These are phyloP conservation scores for Leccinellum rugosiceps DNA, from an alignment of 768 basidiomycete species.

Conservation along the genomic window DNA sequence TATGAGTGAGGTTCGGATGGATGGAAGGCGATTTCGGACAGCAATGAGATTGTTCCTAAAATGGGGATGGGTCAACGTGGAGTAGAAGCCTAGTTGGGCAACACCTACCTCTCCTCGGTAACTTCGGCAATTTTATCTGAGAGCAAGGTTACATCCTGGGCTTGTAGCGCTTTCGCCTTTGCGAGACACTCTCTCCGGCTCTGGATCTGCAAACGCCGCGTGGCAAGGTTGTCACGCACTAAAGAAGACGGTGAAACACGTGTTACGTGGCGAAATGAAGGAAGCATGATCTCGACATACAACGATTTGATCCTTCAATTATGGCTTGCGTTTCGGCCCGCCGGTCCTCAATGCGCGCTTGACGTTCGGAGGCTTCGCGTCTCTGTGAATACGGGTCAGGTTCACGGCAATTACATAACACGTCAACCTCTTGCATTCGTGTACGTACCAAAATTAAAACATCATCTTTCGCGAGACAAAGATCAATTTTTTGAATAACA, in stretches of 20 bases:
- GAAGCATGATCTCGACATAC: slow-evolving; percentile 38
- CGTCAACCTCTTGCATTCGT: slow-evolving; percentile 1
- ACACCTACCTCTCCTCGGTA: slow-evolving; percentile 38
- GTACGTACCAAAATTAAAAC: slow-evolving; percentile 39
- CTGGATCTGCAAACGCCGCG: slow-evolving; percentile 42
- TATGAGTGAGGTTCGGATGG: slow-evolving; percentile 61
- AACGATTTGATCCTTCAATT: slow-evolving; percentile 40
- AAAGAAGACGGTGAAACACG: slow-evolving; percentile 10
- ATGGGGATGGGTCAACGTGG: slow-evolving; percentile 13
- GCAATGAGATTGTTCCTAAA: slow-evolving; percentile 45
- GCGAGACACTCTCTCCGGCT: slow-evolving; percentile 46
- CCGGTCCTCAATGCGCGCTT: slow-evolving; percentile 52
- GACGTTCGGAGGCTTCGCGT: slow-evolving; percentile 66
- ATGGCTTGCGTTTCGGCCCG: slow-evolving; percentile 41
- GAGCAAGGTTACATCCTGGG: slow-evolving; percentile 27
- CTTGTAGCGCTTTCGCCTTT: slow-evolving; percentile 40
- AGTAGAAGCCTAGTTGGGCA: slow-evolving; percentile 1
- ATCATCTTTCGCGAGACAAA: slow-evolving; percentile 41
- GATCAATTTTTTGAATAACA: slow-evolving; percentile 47
- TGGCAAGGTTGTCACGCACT: slow-evolving; percentile 45
- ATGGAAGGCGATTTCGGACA: slow-evolving; percentile 48
- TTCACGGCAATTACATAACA: slow-evolving; percentile 26
- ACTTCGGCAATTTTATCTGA: slow-evolving; percentile 34
- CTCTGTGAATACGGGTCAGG: slow-evolving; percentile 41
- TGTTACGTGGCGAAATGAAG: slow-evolving; percentile 19